Evolutionary conservation across 2,329 filamentous ascomycete species (phyloP).

Genomic region (Pseudogymnoascus verrucosus): DNA sequence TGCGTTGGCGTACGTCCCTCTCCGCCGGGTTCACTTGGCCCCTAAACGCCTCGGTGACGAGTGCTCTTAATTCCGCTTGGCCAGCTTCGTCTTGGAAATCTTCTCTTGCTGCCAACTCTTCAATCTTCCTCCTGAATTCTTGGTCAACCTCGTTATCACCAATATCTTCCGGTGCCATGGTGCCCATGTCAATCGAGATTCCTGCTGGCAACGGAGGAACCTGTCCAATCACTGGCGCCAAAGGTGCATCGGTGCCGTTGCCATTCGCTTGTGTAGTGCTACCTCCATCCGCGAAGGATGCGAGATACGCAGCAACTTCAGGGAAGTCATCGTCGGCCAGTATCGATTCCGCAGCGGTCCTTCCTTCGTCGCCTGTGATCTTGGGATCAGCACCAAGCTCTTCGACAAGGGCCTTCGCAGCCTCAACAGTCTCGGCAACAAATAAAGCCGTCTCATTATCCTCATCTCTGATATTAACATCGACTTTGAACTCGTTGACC

Average conservation of each 20-base stretch:
- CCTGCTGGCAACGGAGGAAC: constrained; percentile 66
- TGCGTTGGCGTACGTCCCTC: constrained; percentile 55
- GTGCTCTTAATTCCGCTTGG: constrained; percentile 66
- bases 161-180: constrained; percentile 58
- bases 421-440: constrained; percentile 72
- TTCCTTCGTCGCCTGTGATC: constrained; percentile 62
- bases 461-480: constrained; percentile 77
- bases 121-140: constrained; percentile 77
- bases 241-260: constrained; percentile 11
- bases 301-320: constrained; percentile 59
- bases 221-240: neutral
- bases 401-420: constrained; percentile 72
- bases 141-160: constrained; percentile 63
- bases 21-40: constrained; percentile 53
- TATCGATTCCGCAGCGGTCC: constrained; percentile 76
- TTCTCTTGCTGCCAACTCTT: constrained; percentile 73
- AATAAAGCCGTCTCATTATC: constrained; percentile 94
- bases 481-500: constrained; percentile 66
- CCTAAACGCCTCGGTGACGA: constrained; percentile 73
- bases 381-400: constrained; percentile 65
- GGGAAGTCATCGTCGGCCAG: constrained; percentile 70
- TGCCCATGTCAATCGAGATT: constrained; percentile 68
- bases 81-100: constrained; percentile 78
- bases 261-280: constrained; percentile 25
- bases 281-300: constrained; percentile 27